Conservation (phyloP, 129 eudicot species). For the Deinandra increscens region DNA sequence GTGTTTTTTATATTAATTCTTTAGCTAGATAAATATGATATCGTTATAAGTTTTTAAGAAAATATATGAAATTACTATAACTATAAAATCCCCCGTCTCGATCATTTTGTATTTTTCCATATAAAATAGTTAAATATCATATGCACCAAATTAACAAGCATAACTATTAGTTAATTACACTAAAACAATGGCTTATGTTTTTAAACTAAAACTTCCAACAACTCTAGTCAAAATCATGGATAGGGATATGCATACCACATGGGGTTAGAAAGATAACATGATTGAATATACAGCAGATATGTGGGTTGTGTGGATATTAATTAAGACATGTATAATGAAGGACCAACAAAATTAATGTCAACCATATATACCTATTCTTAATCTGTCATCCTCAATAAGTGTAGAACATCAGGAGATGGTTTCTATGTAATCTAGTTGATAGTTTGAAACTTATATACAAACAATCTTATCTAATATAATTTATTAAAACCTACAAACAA, state of each 20-base stretch:
- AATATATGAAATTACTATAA: no score
- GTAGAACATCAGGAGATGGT: background rate
- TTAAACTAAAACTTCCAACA: constrained; percentile 12
- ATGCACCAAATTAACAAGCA: no score
- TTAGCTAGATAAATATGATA: background rate
- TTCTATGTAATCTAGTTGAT: background rate
- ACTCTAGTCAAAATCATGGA: constrained; percentile 13
- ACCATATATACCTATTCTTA: constrained; percentile 24
- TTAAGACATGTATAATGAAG: constrained; percentile 22
- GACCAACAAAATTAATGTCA: background rate
- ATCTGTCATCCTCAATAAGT: constrained; percentile 25
- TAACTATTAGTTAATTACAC: constrained; percentile 4
- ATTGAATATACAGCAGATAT: constrained; percentile 13
- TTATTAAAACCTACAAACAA: no score
- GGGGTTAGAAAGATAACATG: constrained; percentile 15
- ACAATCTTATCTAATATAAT: no score
- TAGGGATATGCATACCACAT: constrained; percentile 13
- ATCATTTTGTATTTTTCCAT: no score
- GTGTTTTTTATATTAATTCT: background rate
- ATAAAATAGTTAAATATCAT: no score
- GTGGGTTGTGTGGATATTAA: constrained; percentile 24
- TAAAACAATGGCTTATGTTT: constrained; percentile 5
- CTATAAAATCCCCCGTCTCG: no score
- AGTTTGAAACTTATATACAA: background rate
- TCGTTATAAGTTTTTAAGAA: background rate